Evolutionary conservation across 768 basidiomycete species (phyloP), one percentile per base, ranked within the genome.

Genomic region (Boletus insuetus): DNA sequence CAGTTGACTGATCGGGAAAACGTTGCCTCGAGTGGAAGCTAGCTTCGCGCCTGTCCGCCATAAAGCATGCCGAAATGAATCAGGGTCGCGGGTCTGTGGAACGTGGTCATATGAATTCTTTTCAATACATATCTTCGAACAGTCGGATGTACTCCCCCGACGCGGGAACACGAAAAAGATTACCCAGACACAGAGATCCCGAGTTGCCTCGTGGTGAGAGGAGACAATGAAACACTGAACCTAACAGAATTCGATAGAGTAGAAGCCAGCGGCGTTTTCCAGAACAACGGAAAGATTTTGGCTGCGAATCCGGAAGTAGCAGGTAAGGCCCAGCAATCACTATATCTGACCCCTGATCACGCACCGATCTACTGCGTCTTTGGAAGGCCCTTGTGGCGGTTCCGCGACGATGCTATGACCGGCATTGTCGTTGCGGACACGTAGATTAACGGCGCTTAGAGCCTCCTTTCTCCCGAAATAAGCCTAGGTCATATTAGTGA

Each of bases 241-340:
- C 9, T 26, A 10, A 58, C 48, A 43, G 29, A 54, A 51, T 39
- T 34, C 35, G 54, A 49, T 35, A n/a, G 60, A 45, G 54, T 26
- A 47, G 54, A 65, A 64, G 55, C 44, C 31, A 47, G 49, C 64
- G 66, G 66, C 49, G 58, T 64, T 64, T 47, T 54, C 67, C 67
- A 62, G 51, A 51, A 54, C 22, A 39, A 54, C 29, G 58, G 58
- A 60, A 41, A 44, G 42, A 48, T 55, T 56, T 66, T 57, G 64
- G 58, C 49, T 67, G 67, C 56, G 62, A 64, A 67, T 62, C 67
- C 59, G 53, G 59, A 64, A 64, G 64, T 52, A 61, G 62, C 62
- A 58, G 41, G 67, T 51, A 62, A 51, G 62, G 59, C 34, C 54
- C 62, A 54, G 58, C 46, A 52, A 59, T 53, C 62, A 45, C 67